These are phyloP conservation scores for Mortierella sp. DNA, from an alignment of 371 early-diverging fungal genomes.

Conservation along the genomic window DNA sequence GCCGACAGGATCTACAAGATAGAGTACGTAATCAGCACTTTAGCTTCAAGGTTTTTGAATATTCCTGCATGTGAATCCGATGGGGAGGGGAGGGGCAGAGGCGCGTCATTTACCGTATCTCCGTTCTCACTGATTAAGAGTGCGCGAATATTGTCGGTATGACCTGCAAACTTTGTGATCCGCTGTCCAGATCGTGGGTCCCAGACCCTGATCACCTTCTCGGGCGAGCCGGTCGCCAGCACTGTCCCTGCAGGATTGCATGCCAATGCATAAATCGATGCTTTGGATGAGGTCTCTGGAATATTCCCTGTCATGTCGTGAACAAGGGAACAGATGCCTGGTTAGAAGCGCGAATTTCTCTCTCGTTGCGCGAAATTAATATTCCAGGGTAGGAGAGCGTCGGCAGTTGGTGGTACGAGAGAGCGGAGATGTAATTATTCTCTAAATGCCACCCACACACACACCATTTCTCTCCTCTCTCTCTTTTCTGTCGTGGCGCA, in stretches of 20 bases:
- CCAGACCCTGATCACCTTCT: slow-evolving; percentile 91
- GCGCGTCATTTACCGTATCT: slow-evolving; percentile 69
- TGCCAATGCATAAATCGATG: slow-evolving; percentile 83
- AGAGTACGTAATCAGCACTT: neutral
- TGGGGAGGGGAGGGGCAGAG: too few species aligned
- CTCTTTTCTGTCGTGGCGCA: too few species aligned
- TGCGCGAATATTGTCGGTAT: slow-evolving; percentile 93
- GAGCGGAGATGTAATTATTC: neutral
- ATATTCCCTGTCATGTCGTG: slow-evolving; percentile 49
- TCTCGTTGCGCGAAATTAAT: neutral
- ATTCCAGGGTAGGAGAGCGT: neutral
- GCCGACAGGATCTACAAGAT: slow-evolving; percentile 81
- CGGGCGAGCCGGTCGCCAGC: slow-evolving; percentile 88
- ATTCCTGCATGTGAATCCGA: too few species aligned
- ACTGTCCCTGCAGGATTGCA: slow-evolving; percentile 75
- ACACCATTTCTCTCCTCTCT: too few species aligned
- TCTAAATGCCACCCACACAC: too few species aligned
- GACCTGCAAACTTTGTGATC: slow-evolving; percentile 86
- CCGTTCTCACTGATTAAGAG: slow-evolving; percentile 90
- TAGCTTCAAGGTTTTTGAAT: too few species aligned
- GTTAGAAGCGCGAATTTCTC: too few species aligned
- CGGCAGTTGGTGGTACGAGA: neutral
- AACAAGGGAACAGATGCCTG: neutral
- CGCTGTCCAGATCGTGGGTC: slow-evolving; percentile 82
- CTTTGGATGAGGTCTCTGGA: slow-evolving; percentile 65